Evolutionary conservation across 2,329 filamentous ascomycete species (phyloP), one percentile per base, ranked within the genome.

Genomic region (Penicillium capsulatum): DNA sequence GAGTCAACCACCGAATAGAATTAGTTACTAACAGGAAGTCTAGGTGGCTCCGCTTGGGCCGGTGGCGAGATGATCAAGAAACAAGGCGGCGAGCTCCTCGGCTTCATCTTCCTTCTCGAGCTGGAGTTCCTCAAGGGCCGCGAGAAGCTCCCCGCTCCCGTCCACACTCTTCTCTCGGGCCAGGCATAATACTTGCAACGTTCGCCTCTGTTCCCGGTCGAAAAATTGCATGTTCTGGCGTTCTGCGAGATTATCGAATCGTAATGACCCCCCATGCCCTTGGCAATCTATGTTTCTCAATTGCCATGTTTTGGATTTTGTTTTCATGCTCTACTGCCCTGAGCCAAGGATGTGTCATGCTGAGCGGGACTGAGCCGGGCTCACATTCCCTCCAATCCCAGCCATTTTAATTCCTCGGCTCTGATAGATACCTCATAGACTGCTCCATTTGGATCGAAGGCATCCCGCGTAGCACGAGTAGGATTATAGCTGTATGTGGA

Each of bases 101-200:
- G 88, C 55, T 97, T 86, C 70, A 73, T 96, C 48, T 98, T 98
- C 74, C 86, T 98, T 59, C 85, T 97, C 64, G 91, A 97, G 69
- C 84, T 98, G 50, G 84, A 89, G 57, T 91, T 92, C 69, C 80
- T 98, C 54, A 87, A 94, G 64, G 92, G 92, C 54, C 81, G 88
- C 55, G 84, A 89, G 48, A 92, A 94, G 77, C 84, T 98, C 54
- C 80, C 83, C 54, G 83, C 83, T 40, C 88, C 89, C 8, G 83
- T 90, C 36, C 79, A 85, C 64, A 94, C 91, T 30, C 79, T 98
- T 26, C 78, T 98, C 47, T 83, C 74, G 31, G 78, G 79, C 48
- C 79, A 84, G 62, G 65, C 66, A 39, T 58, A 63, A 47, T 26
- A 24, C 24, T 15, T 26, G 8, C 17, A 11, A 30, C 22, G 26